Evolutionary conservation across 169 alveolate species (phyloP).

Genomic region (Theileria annulata): DNA sequence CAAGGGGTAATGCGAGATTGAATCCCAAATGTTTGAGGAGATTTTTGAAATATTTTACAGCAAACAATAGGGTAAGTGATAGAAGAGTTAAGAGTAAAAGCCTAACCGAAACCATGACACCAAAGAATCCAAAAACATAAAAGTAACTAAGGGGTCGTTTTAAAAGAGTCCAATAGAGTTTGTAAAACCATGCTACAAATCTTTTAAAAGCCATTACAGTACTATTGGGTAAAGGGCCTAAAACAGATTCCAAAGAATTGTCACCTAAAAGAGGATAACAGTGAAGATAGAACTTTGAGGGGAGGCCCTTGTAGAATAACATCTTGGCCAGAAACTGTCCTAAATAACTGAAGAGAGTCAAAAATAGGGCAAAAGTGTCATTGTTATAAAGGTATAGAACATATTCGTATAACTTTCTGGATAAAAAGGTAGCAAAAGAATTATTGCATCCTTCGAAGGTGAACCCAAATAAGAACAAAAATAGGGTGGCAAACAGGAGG

Average conservation of each 20-base stretch:
- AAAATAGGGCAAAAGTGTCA: background rate
- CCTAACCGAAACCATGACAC: background rate
- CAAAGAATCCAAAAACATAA: slow-evolving; percentile 4
- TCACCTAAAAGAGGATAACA: slow-evolving; percentile 2
- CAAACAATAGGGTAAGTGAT: background rate
- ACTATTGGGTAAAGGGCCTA: background rate
- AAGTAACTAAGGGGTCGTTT: background rate
- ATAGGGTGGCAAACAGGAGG: background rate
- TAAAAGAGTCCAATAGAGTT: background rate
- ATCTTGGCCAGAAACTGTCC: background rate
- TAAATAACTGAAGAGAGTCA: background rate
- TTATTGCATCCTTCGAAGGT: slow-evolving; percentile 1
- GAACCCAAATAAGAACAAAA: background rate
- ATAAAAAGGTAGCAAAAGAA: background rate
- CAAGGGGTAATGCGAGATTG: background rate
- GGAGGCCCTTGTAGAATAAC: background rate
- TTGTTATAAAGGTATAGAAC: background rate
- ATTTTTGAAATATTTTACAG: background rate
- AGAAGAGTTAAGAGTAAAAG: background rate
- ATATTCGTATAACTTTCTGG: background rate
- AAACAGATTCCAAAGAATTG: background rate
- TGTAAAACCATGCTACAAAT: background rate
- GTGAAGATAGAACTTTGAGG: slow-evolving; percentile 1
- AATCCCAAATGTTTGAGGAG: background rate
- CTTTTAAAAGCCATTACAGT: background rate